phyloP scores from a whole-genome alignment of 2,329 filamentous ascomycete species.

The Colletotrichum cuscutae region DNA sequence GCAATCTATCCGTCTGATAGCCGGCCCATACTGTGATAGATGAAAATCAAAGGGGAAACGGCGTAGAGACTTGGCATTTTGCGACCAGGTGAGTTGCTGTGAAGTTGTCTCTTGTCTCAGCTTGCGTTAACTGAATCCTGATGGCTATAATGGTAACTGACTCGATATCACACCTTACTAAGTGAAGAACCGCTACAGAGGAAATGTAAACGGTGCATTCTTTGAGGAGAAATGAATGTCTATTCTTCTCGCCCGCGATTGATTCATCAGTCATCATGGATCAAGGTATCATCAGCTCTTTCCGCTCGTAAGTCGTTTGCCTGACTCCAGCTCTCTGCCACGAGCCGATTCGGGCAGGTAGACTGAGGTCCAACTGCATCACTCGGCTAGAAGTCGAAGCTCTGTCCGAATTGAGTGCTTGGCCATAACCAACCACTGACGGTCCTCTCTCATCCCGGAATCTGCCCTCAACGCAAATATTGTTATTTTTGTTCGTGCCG shows the following conservation, averaged over 20 bases:
- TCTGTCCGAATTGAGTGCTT: neutral
- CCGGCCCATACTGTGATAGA: neutral
- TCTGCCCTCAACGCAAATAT: neutral
- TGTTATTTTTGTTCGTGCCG: neutral
- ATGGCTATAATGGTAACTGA: too few relatives aligned
- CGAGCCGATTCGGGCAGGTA: neutral
- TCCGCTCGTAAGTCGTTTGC: neutral
- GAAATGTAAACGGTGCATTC: too few relatives aligned
- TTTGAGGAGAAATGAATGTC: too few relatives aligned
- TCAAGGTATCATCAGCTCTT: neutral
- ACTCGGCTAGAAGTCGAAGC: too few relatives aligned
- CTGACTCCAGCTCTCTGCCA: neutral
- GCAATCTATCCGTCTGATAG: neutral
- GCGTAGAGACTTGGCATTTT: neutral
- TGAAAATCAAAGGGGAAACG: neutral
- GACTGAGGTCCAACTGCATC: neutral
- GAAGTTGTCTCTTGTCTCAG: neutral
- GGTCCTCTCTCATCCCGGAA: neutral
- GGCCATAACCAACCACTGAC: neutral
- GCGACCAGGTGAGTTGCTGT: neutral
- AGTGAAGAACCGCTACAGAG: too few relatives aligned
- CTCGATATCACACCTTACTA: too few relatives aligned
- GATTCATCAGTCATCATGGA: neutral
- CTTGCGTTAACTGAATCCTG: neutral
- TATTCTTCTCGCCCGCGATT: neutral